Evolutionary conservation across 2,329 filamentous ascomycete genomes (phyloP), one percentile per base, ranked within the genome.

Genomic region (Penicillium sp.): DNA sequence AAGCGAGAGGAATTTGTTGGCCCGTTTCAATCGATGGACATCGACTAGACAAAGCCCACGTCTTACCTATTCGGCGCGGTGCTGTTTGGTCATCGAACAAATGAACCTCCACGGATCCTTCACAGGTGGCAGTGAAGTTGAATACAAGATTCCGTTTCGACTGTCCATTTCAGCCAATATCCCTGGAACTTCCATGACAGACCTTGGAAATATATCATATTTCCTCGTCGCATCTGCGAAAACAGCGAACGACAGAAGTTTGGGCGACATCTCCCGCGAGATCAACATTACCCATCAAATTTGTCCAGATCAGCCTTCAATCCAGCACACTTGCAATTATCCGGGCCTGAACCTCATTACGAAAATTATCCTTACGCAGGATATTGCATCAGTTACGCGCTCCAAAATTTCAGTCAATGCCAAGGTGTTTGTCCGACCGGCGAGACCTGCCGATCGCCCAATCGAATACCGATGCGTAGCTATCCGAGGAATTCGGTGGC

Each of bases 401-500:
- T 42, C 49, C 7, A 18, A 34, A 9, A 23, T 51, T 26, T 20
- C 27, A 8, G 17, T 36, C 23, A 23, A 10, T 21, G 30, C 29
- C 7, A 32, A 36, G 9, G 29, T 51, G 7, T 36, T 17, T 3
- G 26, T 51, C 5, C 48, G 33, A 15, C 43, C 42, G 29, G 23
- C 12, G 1, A 15, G 10, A 5, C 34, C 36, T 8, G 42, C 34
- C 7, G 43, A 29, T 17, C 34, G 49, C 12, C 13, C 17, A 18
- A 21, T 23, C 1, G 43, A 46, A 23, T 42, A 41, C 17, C 39
- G 24, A n/a, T 51, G 49, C 12, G 12, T 34, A 7, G 36, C 23
- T 7, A 24, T 51, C 1, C 17, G 49, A 12, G 49, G 49, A 9
- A 42, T 51, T 40, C 36, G 33, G 20, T 47, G 43, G 43, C 34